phyloP scores from a whole-genome alignment of 768 basidiomycete genomes.

The Suillus lakei region DNA sequence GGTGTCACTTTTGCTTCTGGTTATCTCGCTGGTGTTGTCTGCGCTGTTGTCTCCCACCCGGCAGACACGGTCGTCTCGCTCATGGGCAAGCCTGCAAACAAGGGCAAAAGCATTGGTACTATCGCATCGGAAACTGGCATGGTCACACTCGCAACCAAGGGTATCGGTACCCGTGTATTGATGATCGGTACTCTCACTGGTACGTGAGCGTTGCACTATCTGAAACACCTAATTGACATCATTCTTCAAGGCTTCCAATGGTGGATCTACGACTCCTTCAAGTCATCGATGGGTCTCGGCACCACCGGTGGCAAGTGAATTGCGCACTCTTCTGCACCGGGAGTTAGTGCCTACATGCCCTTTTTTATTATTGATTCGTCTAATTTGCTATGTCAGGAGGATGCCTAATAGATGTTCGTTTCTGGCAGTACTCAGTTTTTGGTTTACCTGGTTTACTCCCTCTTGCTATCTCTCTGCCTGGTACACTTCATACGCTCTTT shows the following conservation, averaged over 20 bases:
- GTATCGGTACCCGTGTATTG: conserved; percentile 84
- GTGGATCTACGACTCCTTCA: conserved; percentile 94
- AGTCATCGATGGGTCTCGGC: conserved; percentile 81
- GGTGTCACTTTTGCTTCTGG: conserved; percentile 89
- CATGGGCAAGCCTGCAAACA: conserved; percentile 89
- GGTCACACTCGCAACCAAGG: conserved; percentile 73
- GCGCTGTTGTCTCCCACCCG: conserved; percentile 95
- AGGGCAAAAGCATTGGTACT: conserved; percentile 74
- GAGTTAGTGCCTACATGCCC: background rate
- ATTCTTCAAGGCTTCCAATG: conserved; percentile 75
- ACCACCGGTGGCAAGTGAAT: conserved; percentile 87
- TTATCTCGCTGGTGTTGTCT: conserved; percentile 94
- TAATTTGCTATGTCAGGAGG: conserved; percentile 13
- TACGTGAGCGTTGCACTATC: conserved; percentile 19
- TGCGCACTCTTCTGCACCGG: background rate
- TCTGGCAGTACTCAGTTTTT: conserved; percentile 5
- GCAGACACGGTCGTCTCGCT: conserved; percentile 93
- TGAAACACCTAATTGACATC: background rate
- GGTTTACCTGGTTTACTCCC: conserved; percentile 6
- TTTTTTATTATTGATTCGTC: too few relatives aligned
- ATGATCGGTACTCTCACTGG: conserved; percentile 74
- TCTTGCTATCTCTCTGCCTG: conserved; percentile 3
- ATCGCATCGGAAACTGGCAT: conserved; percentile 77
- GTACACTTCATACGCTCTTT: background rate
- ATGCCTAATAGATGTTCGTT: conserved; percentile 15